These are phyloP conservation scores for Rhynchosporium agropyri DNA, from an alignment of 2,329 filamentous ascomycete genomes.

Conservation along the genomic window DNA sequence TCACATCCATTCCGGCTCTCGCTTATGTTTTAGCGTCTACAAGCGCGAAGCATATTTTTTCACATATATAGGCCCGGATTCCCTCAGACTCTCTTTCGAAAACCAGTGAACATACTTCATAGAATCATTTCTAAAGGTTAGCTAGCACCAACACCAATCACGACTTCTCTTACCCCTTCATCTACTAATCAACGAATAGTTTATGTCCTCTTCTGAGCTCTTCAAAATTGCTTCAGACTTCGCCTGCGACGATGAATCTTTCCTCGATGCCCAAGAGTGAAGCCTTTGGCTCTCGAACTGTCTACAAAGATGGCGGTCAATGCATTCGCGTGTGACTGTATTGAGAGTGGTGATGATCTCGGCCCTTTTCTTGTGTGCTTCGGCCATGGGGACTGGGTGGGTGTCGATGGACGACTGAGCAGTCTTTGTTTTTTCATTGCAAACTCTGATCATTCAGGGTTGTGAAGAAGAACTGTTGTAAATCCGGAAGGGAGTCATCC, in stretches of 20 bases:
- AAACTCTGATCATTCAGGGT: constrained; percentile 50
- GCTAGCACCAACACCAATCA: neutral
- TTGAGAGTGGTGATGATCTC: constrained; percentile 96
- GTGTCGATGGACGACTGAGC: constrained; percentile 90
- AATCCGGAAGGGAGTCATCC: no score
- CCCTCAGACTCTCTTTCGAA: neutral
- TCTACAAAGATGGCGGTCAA: constrained; percentile 64
- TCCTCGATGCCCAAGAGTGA: constrained; percentile 92
- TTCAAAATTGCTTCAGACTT: constrained; percentile 84
- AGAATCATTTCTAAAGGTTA: constrained; percentile 15
- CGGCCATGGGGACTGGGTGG: constrained; percentile 77
- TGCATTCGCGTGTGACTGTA: constrained; percentile 53
- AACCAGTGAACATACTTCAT: constrained; percentile 10
- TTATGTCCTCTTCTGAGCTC: constrained; percentile 90
- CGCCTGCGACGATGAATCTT: constrained; percentile 89
- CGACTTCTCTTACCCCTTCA: neutral
- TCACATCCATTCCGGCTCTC: neutral
- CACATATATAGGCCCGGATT: neutral
- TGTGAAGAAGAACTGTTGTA: constrained; percentile 46
- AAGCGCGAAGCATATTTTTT: neutral
- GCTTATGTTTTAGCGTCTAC: neutral
- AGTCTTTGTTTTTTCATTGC: constrained; percentile 59
- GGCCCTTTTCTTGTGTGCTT: constrained; percentile 53
- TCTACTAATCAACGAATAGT: constrained; percentile 60
- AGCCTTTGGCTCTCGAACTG: constrained; percentile 63